Conservation (phyloP, 2,329 filamentous ascomycete species). For the Penicillium sp. region DNA sequence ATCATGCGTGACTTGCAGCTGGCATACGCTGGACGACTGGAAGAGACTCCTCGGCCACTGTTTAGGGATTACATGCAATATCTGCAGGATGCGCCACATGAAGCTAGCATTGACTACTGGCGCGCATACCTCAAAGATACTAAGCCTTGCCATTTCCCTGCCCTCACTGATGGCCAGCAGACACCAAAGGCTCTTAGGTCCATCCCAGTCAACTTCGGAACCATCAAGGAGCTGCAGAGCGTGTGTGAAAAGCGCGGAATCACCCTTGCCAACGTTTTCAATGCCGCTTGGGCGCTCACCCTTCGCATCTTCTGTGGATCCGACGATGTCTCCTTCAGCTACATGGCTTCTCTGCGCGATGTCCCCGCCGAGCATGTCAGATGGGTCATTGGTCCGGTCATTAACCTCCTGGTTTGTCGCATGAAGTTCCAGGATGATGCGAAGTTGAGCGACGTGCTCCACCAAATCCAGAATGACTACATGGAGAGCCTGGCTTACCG, state of each 20-base stretch:
- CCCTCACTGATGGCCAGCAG: slow-evolving; percentile 30
- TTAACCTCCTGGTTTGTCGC: slow-evolving; percentile 47
- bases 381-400: slow-evolving; percentile 47
- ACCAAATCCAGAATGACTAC: slow-evolving; percentile 46
- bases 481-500: slow-evolving; percentile 46
- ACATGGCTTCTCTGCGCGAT: slow-evolving; percentile 43
- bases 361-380: slow-evolving; percentile 39
- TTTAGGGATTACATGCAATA: slow-evolving; percentile 39
- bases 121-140: slow-evolving; percentile 33
- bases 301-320: slow-evolving; percentile 62
- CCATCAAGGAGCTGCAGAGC: slow-evolving; percentile 31
- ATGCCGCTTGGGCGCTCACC: slow-evolving; percentile 68
- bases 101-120: slow-evolving; percentile 38
- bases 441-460: slow-evolving; percentile 38
- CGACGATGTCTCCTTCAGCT: slow-evolving; percentile 59
- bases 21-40: slow-evolving; percentile 46
- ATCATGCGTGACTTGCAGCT: slow-evolving; percentile 46
- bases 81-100: slow-evolving; percentile 25
- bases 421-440: slow-evolving; percentile 36
- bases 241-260: slow-evolving; percentile 45
- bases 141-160: slow-evolving; percentile 38
- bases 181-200: slow-evolving; percentile 29
- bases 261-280: slow-evolving; percentile 54
- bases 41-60: slow-evolving; percentile 33
- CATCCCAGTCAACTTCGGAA: slow-evolving; percentile 30